Percentiles rank a stretch among this genome's conserved stretches.
These are phyloP conservation scores for Vigna mungo DNA, from an alignment of 306 rosid species.

Conservation along the genomic window DNA sequence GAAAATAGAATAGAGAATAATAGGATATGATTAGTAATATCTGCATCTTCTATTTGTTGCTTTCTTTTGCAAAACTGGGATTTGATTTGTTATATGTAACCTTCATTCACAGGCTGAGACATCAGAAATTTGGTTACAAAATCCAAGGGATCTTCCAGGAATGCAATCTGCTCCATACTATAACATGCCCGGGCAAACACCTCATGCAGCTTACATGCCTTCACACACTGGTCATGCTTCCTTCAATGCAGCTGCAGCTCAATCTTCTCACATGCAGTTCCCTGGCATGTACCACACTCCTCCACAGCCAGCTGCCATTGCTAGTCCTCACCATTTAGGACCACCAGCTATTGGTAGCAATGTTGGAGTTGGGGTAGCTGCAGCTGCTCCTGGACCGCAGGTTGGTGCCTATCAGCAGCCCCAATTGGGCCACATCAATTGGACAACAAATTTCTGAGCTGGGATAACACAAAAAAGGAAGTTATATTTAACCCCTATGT, in stretches of 20 bases:
- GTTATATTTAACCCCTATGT: slow-evolving; percentile 67
- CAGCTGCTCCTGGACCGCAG: slow-evolving; percentile 90
- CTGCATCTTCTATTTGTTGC: neutral
- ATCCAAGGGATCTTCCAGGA: slow-evolving; percentile 87
- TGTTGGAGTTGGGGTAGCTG: slow-evolving; percentile 88
- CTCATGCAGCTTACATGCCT: slow-evolving; percentile 79
- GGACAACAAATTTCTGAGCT: slow-evolving; percentile 92
- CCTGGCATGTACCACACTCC: slow-evolving; percentile 94
- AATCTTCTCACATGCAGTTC: slow-evolving; percentile 98
- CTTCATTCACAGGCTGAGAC: slow-evolving; percentile 77
- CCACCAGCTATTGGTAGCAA: slow-evolving; percentile 84
- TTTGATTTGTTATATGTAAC: neutral
- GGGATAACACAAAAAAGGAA: slow-evolving; percentile 3
- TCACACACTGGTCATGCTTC: slow-evolving; percentile 83
- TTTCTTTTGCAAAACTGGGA: neutral
- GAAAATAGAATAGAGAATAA: neutral
- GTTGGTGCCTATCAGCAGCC: slow-evolving; percentile 95
- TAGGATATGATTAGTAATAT: neutral
- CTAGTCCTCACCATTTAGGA: slow-evolving; percentile 86
- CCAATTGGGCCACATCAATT: slow-evolving; percentile 85
- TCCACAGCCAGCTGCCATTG: slow-evolving; percentile 72
- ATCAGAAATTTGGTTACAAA: slow-evolving; percentile 96
- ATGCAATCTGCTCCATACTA: slow-evolving; percentile 88
- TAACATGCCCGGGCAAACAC: slow-evolving; percentile 88
- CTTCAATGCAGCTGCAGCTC: slow-evolving; percentile 87